A percentile compares a stretch with the other conserved stretches of the same genome.
Evolutionary conservation across 768 basidiomycete genomes (phyloP).

Genomic region (Kwoniella bestiolae): DNA sequence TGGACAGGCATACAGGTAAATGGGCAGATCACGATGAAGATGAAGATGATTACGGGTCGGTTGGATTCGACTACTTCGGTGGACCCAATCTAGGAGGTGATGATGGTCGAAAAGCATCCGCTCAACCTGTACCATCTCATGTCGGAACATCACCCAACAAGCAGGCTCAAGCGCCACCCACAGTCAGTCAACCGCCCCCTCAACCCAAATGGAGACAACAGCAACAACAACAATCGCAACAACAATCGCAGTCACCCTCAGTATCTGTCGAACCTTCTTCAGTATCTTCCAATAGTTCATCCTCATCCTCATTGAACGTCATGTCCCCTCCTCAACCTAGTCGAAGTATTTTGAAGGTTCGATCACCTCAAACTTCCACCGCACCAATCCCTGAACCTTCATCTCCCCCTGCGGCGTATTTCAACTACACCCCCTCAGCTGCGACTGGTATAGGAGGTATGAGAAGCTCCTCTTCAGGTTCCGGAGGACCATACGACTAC

Average conservation of each 20-base stretch:
- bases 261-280: slow-evolving; percentile 50
- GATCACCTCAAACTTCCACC: slow-evolving; percentile 30
- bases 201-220: slow-evolving; percentile 46
- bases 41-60: slow-evolving; percentile 56
- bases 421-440: slow-evolving; percentile 57
- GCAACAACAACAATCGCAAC: slow-evolving; percentile 10
- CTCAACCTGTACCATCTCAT: slow-evolving; percentile 55
- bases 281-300: slow-evolving; percentile 55
- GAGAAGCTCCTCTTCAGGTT: slow-evolving; percentile 27
- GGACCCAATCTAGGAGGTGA: slow-evolving; percentile 65
- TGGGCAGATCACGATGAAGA: slow-evolving; percentile 58
- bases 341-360: slow-evolving; percentile 57
- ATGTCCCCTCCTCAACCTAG: slow-evolving; percentile 35
- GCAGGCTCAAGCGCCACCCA: slow-evolving; percentile 27
- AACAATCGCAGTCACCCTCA: neutral
- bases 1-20: slow-evolving; percentile 35
- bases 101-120: slow-evolving; percentile 53
- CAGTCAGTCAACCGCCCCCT: slow-evolving; percentile 41
- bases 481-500: slow-evolving; percentile 24
- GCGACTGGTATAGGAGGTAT: slow-evolving; percentile 57
- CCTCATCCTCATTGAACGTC: slow-evolving; percentile 24
- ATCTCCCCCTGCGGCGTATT: slow-evolving; percentile 46
- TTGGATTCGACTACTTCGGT: slow-evolving; percentile 67
- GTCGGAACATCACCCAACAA: slow-evolving; percentile 35
- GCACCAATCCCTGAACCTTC: slow-evolving; percentile 32